These are phyloP conservation scores for Lyophyllum semitale DNA, from an alignment of 768 basidiomycete genomes.

Conservation along the genomic window DNA sequence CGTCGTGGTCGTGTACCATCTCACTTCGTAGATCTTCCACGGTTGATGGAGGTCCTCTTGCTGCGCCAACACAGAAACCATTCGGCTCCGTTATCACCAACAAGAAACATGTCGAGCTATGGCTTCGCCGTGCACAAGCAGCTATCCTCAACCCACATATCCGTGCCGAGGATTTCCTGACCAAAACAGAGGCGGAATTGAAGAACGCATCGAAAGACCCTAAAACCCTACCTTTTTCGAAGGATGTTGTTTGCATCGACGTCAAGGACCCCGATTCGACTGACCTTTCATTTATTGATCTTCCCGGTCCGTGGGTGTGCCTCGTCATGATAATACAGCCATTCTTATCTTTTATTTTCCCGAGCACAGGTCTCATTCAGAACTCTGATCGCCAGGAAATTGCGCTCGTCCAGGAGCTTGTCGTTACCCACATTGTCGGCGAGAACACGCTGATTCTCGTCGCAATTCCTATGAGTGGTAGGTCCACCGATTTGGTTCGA, in stretches of 20 bases:
- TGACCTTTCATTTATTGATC: slow-evolving; percentile 54
- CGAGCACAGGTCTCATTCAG: slow-evolving; percentile 54
- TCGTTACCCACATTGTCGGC: slow-evolving; percentile 45
- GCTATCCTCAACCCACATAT: slow-evolving; percentile 53
- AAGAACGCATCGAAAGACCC: slow-evolving; percentile 2
- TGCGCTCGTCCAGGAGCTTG: slow-evolving; percentile 48
- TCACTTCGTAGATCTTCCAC: slow-evolving; percentile 31
- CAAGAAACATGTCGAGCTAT: slow-evolving; percentile 47
- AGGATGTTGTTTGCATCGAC: slow-evolving; percentile 49
- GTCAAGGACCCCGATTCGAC: slow-evolving; percentile 45
- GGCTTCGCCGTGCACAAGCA: slow-evolving; percentile 60
- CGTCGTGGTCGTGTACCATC: slow-evolving; percentile 46
- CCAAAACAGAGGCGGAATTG: slow-evolving; percentile 27
- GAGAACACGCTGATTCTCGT: slow-evolving; percentile 64
- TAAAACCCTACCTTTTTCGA: slow-evolving; percentile 39
- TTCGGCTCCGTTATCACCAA: slow-evolving; percentile 48
- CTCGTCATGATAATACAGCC: not conserved
- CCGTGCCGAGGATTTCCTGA: slow-evolving; percentile 21
- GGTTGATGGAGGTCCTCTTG: slow-evolving; percentile 23
- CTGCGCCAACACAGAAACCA: slow-evolving; percentile 6
- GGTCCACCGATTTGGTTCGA: slow-evolving; percentile 2
- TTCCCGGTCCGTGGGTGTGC: slow-evolving; percentile 43
- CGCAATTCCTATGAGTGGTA: slow-evolving; percentile 67
- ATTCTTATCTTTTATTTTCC: slow-evolving; percentile 14
- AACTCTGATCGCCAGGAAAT: slow-evolving; percentile 43